These are phyloP conservation scores for Euphorbia celastroides DNA, from an alignment of 441 rosid species.

Conservation along the genomic window DNA sequence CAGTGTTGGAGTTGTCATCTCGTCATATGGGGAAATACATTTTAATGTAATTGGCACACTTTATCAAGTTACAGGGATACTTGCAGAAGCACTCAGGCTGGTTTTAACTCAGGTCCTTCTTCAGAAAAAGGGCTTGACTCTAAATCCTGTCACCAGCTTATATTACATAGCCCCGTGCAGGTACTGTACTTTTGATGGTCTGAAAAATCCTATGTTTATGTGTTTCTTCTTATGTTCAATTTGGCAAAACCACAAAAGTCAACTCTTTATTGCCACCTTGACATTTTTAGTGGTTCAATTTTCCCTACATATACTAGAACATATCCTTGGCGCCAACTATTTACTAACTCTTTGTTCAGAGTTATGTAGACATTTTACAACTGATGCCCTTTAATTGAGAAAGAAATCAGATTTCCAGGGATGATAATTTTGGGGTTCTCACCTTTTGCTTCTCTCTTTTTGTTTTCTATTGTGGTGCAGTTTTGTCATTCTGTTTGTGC, in stretches of 20 bases:
- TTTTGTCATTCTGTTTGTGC: constrained; percentile 86
- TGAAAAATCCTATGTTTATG: no score
- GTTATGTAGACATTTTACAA: no score
- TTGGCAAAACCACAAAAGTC: neutral
- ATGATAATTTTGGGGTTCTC: no score
- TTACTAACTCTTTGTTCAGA: no score
- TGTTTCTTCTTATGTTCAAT: neutral
- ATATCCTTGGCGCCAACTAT: no score
- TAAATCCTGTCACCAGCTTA: constrained; percentile 97
- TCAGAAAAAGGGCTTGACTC: constrained; percentile 95
- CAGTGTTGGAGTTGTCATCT: constrained; percentile 98
- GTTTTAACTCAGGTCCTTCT: constrained; percentile 99
- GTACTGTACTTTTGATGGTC: constrained; percentile 45
- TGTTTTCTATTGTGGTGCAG: constrained; percentile 37
- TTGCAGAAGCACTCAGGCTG: constrained; percentile 99
- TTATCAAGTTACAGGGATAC: constrained; percentile 98
- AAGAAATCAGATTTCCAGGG: no score
- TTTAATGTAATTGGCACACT: constrained; percentile 92
- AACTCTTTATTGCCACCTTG: neutral
- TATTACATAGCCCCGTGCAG: constrained; percentile 99
- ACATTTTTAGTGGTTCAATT: neutral
- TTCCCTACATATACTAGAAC: no score
- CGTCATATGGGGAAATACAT: constrained; percentile 99
- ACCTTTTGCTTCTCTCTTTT: constrained; percentile 7
- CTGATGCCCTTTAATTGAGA: no score